phyloP scores from a whole-genome alignment of 1,139 yeast genomes.

The Candida smagusa region DNA sequence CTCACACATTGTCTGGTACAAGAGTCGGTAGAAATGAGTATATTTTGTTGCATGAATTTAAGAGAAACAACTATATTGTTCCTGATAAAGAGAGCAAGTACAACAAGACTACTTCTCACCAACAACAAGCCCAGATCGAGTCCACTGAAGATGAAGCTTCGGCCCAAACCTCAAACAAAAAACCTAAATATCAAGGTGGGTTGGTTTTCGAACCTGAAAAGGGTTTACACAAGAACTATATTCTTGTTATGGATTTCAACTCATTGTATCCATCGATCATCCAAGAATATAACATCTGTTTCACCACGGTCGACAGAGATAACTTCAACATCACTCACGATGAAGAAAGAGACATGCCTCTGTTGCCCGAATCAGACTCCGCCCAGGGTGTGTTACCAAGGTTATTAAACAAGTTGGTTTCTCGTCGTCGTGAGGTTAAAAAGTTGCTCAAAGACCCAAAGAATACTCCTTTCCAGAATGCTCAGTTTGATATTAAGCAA shows the following conservation, averaged over 20 bases:
- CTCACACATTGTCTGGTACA: conserved; percentile 90
- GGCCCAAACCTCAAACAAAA: conserved; percentile 56
- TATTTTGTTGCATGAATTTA: conserved; percentile 89
- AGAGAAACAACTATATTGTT: conserved; percentile 73
- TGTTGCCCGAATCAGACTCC: conserved; percentile 57
- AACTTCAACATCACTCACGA: conserved; percentile 41
- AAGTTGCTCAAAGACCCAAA: conserved; percentile 75
- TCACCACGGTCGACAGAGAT: conserved; percentile 86
- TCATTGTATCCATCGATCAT: conserved; percentile 96
- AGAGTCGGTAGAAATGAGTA: conserved; percentile 96
- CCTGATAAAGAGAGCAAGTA: conserved; percentile 77
- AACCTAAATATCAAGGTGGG: conserved; percentile 93
- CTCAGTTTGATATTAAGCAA: conserved; percentile 92
- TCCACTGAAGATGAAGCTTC: conserved; percentile 45
- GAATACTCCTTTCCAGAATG: conserved; percentile 57
- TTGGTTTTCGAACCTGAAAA: conserved; percentile 95
- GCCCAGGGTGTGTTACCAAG: conserved; percentile 83
- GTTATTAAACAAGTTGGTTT: conserved; percentile 77
- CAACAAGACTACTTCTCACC: conserved; percentile 39
- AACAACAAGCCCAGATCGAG: conserved; percentile 39
- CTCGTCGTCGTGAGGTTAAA: conserved; percentile 92
- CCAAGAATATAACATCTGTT: conserved; percentile 95
- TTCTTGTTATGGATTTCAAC: conserved; percentile 96
- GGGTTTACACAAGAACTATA: conserved; percentile 86
- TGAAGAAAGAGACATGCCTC: conserved; percentile 69